These are phyloP conservation scores for Salvia rosmarinus DNA, from an alignment of 257 asterid species.

Conservation along the genomic window DNA sequence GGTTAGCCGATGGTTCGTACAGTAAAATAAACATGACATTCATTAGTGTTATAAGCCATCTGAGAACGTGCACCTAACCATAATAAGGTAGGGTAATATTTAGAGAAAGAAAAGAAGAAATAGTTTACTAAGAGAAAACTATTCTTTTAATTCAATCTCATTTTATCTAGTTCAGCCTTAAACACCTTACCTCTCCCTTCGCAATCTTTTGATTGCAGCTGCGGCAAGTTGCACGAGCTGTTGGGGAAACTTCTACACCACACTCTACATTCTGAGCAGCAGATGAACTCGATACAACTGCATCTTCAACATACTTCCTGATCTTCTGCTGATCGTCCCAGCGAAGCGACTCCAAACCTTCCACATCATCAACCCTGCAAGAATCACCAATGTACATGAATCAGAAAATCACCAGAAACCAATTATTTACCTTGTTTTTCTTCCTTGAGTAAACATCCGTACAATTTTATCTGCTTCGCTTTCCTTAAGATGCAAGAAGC, in stretches of 20 bases:
- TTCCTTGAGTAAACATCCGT: constrained; percentile 33
- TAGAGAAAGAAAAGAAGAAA: background rate
- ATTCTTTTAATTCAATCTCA: constrained; percentile 7
- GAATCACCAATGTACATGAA: constrained; percentile 21
- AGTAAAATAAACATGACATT: background rate
- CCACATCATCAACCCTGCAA: constrained; percentile 82
- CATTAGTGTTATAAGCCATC: background rate
- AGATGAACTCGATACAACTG: constrained; percentile 41
- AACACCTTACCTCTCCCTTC: constrained; percentile 73
- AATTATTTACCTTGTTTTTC: background rate
- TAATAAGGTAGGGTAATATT: background rate
- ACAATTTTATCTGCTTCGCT: constrained; percentile 79
- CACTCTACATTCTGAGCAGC: constrained; percentile 48
- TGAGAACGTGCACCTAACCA: background rate
- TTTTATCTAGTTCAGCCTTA: constrained; percentile 15
- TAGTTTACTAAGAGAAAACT: background rate
- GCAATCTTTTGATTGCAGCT: constrained; percentile 68
- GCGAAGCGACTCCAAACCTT: constrained; percentile 83
- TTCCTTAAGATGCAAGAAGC: constrained; percentile 74
- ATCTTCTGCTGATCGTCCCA: constrained; percentile 95
- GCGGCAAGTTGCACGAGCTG: constrained; percentile 88
- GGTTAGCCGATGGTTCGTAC: background rate
- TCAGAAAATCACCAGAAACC: constrained; percentile 19
- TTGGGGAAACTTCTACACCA: constrained; percentile 65
- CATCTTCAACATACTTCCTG: constrained; percentile 62